Evolutionary conservation across 1,139 yeast genomes (phyloP).

Genomic region (Nakaseomyces kungkrabaensis): DNA sequence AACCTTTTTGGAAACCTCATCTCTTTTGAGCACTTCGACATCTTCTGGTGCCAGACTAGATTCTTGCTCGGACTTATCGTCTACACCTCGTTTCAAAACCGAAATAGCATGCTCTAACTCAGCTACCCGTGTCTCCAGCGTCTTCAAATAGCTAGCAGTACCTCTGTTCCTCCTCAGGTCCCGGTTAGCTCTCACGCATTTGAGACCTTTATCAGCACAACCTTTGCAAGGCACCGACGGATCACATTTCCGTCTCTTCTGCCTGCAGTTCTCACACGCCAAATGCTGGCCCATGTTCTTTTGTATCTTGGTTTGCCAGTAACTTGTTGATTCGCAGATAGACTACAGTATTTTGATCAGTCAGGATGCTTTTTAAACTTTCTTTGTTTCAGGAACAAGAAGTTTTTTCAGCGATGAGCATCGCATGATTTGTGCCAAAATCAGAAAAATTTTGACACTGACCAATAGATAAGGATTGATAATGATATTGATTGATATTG

Average conservation of each 20-base stretch:
- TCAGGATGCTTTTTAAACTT: no score
- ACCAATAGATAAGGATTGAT: no score
- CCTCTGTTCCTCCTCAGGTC: slow-evolving; percentile 44
- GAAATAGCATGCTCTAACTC: slow-evolving; percentile 12
- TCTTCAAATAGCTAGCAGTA: slow-evolving; percentile 37
- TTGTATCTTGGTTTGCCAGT: no score
- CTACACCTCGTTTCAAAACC: slow-evolving; percentile 10
- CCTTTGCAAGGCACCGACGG: slow-evolving; percentile 39
- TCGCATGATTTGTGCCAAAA: background rate
- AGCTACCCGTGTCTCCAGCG: slow-evolving; percentile 23
- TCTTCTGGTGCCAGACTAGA: background rate
- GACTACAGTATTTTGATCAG: no score
- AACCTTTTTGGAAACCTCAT: background rate
- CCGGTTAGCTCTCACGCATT: slow-evolving; percentile 37
- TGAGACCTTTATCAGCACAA: slow-evolving; percentile 36
- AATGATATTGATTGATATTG: no score
- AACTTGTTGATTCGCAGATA: no score
- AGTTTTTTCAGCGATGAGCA: background rate
- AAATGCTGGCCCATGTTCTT: slow-evolving; percentile 6
- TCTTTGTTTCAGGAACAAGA: no score
- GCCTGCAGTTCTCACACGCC: slow-evolving; percentile 42
- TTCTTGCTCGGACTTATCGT: slow-evolving; percentile 2
- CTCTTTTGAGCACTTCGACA: background rate
- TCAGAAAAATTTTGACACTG: background rate
- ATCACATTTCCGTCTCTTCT: slow-evolving; percentile 45